phyloP scores from a whole-genome alignment of 169 alveolate species.

The Toxoplasma gondii region DNA sequence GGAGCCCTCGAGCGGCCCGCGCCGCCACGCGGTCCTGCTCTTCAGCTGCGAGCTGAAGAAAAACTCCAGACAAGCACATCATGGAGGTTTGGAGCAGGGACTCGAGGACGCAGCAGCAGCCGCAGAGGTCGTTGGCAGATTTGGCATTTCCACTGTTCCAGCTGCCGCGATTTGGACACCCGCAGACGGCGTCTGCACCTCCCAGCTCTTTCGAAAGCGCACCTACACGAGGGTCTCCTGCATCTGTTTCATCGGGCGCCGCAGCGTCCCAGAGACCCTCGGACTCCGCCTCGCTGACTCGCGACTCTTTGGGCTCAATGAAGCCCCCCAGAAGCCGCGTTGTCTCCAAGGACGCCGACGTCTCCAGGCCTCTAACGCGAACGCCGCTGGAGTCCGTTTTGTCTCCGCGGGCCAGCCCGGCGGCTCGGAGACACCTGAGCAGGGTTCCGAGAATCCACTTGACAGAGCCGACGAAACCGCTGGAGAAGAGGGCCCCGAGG shows the following conservation, averaged over 20 bases:
- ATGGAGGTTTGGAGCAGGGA: neutral
- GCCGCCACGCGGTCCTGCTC: slow-evolving; percentile 33
- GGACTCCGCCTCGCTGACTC: neutral
- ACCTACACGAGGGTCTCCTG: neutral
- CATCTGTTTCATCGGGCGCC: neutral
- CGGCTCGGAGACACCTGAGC: slow-evolving; percentile 61
- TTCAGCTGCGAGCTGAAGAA: slow-evolving; percentile 58
- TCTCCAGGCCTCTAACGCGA: neutral
- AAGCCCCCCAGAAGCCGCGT: neutral
- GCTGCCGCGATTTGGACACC: neutral
- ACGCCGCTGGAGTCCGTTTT: neutral
- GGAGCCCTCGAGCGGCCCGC: neutral
- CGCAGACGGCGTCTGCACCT: neutral
- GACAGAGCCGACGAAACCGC: slow-evolving; percentile 49
- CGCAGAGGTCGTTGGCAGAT: neutral
- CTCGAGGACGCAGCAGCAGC: slow-evolving; percentile 31
- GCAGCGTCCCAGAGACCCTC: neutral
- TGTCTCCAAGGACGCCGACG: neutral
- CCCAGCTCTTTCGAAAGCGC: neutral
- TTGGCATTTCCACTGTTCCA: too few relatives aligned
- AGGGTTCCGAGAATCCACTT: slow-evolving; percentile 60
- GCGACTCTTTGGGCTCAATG: neutral
- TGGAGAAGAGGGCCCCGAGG: slow-evolving; percentile 51
- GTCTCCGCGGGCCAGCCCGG: neutral
- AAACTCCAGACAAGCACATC: neutral